A percentile compares a stretch with the other conserved stretches of the same genome.
Evolutionary conservation across 1,139 yeast species (phyloP).

Genomic region (Protomyces arabidopsidicola): DNA sequence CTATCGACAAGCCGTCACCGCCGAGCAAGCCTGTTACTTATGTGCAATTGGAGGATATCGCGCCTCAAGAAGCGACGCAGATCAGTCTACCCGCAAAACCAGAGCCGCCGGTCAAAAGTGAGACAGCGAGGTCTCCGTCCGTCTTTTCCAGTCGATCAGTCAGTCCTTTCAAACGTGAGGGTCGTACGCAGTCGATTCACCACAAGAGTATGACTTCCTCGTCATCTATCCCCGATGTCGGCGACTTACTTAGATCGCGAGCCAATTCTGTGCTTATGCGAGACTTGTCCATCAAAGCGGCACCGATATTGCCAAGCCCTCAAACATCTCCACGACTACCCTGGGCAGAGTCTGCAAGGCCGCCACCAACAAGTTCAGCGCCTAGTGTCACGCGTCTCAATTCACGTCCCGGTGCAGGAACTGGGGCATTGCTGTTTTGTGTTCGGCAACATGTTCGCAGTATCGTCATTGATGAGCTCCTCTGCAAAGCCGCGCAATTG

Average conservation of each 20-base stretch:
- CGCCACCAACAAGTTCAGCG: neutral
- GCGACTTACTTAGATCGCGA: slow-evolving; percentile 10
- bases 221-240: slow-evolving; percentile 1
- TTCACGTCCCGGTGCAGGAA: neutral
- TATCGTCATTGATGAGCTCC: slow-evolving; percentile 3
- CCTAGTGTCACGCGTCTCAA: neutral
- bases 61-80: neutral
- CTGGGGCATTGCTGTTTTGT: neutral
- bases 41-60: neutral
- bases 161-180: neutral
- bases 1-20: neutral
- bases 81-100: neutral
- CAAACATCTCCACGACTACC: neutral
- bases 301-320: neutral
- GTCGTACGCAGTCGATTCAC: neutral
- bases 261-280: neutral
- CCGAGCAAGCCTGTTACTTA: neutral
- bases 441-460: slow-evolving; percentile 1
- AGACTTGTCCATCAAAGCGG: neutral
- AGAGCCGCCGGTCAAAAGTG: neutral
- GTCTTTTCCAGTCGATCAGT: neutral
- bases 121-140: neutral
- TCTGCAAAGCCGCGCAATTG: neutral
- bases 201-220: neutral
- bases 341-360: neutral